Evolutionary conservation across 208 protist species (phyloP), one percentile per base, ranked within the genome.

Genomic region (Sergeia podlipaevii): DNA sequence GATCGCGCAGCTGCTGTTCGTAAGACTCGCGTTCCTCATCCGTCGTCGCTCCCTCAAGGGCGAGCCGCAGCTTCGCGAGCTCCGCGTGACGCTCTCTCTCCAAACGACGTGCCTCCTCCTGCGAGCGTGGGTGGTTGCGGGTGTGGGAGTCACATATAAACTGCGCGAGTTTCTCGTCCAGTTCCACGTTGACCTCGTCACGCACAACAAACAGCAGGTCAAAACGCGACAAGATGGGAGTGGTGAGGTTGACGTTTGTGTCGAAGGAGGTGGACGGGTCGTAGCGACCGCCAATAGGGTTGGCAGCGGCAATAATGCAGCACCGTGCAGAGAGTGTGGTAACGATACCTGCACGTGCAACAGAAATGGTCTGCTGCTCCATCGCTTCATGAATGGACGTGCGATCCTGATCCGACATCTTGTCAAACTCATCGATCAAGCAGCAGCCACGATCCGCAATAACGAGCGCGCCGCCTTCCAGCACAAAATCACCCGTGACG

Each of bases 371-470:
- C 80, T 99, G 99, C 91, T 99, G 98, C 77, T 99, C 98, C 99
- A 99, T 99, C 21, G 98, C 98, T 80, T 99, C 98, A 71, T 99
- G 98, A 51, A 99, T 99, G 17, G 88, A 97, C 3, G 97, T 99
- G 47, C 95, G 77, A 55, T 97, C 96, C 61, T 97, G 80, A 54
- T 99, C 98, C 36, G 89, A 98, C 99, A 99, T 99, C 77, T 99
- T 99, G 80, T 99, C 99, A 67, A 99, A 99, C 84, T 99, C 99
- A 74, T 99, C 99, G 64, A 99, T 99, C 39, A 99, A 77, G 73
- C 98, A 99, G 39, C 98, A 95, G 36, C 98, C 98, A 13, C 85
- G 81, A 75, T 99, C 98, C 11, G 99, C 99, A 21, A 99, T 94
- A 18, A 99, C 98, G 2, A 99, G 80, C 8, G 99, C 98, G 18